Evolutionary conservation across 1,139 yeast species (phyloP), one percentile per base, ranked within the genome.

Genomic region (Yamadazyma dendronema): DNA sequence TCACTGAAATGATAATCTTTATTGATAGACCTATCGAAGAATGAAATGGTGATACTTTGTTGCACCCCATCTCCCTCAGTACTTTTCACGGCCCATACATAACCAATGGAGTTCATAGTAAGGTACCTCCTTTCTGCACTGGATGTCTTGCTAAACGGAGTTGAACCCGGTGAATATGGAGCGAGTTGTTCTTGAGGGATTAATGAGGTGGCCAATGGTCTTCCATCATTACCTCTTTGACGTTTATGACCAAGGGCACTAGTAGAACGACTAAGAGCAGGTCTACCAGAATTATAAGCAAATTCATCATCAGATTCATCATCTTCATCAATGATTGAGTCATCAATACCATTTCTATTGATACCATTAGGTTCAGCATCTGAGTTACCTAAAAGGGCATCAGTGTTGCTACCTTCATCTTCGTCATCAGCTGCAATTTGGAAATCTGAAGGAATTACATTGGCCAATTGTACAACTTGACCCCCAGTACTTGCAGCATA

Each of bases 1-100:
- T 92, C 98, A 33, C 82, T 83, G 61, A 92, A 90, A 60, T 88
- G 94, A 51, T 87, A 88, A 50, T 88, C 96, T 39, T 82, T 78
- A 55, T 82, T 84, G n/a, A 75, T 57, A 0, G 89, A 79, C 35
- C 85, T 69, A 55, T 92, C 97, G 53, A 88, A 89, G 53, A 92
- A 92, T 11, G 90, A 79, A 2, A 90, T 89, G 0, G 96, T 88
- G 13, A 90, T 71, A 34, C 90, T 80, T 47, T 81, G 78, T 47
- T 83, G 69, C 2, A 35, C 14, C 8, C 46, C 34, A 11, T 33
- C 40, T 15, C 38, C 35, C 10, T 49, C 40, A 31, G 44, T 42
- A 19, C 44, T 28, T 43, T 74, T 74, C 14, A 87, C 95, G 0
- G 86, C 71, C 82, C 96, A 86, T 0, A 82, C 83, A 54, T 86